Conservation (phyloP, 345 rosid species). For the Lepidium aucheri region DNA sequence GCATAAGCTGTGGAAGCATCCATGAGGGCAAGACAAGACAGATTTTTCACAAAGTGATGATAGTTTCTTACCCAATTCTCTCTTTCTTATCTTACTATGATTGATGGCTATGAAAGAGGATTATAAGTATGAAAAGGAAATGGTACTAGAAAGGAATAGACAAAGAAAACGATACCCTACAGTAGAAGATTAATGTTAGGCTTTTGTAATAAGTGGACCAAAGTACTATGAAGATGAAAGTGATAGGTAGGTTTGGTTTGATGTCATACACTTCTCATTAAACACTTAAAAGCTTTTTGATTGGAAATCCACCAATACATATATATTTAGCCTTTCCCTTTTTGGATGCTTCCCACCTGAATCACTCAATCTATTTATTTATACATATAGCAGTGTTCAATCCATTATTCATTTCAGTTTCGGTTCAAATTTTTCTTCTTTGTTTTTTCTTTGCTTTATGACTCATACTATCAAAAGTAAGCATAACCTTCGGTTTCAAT, state of each 20-base stretch:
- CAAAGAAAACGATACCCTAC: constrained; percentile 15
- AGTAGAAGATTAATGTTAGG: constrained; percentile 1
- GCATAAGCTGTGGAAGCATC: constrained; percentile 27
- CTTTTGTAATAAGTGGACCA: constrained; percentile 18
- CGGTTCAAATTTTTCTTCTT: not conserved
- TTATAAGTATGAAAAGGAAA: constrained; percentile 19
- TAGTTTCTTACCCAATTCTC: not conserved
- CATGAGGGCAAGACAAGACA: constrained; percentile 21
- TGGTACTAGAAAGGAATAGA: constrained; percentile 31
- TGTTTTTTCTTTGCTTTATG: too few species aligned
- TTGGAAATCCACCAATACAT: constrained; percentile 19
- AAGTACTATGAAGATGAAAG: constrained; percentile 22
- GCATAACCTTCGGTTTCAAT: not conserved
- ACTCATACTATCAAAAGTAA: too few species aligned
- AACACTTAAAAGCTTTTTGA: constrained; percentile 23
- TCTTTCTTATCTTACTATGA: not conserved
- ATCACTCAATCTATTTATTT: not conserved
- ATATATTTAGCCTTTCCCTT: constrained; percentile 1
- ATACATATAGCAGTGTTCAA: not conserved
- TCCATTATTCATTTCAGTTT: not conserved
- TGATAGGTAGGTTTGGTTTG: constrained; percentile 29
- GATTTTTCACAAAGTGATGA: not conserved
- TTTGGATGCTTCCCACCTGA: constrained; percentile 12
- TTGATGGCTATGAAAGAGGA: not conserved
- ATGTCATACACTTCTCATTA: constrained; percentile 17